Evolutionary conservation across 495 filamentous ascomycete genomes (phyloP).

Genomic region (Penicillium crystallinum): DNA sequence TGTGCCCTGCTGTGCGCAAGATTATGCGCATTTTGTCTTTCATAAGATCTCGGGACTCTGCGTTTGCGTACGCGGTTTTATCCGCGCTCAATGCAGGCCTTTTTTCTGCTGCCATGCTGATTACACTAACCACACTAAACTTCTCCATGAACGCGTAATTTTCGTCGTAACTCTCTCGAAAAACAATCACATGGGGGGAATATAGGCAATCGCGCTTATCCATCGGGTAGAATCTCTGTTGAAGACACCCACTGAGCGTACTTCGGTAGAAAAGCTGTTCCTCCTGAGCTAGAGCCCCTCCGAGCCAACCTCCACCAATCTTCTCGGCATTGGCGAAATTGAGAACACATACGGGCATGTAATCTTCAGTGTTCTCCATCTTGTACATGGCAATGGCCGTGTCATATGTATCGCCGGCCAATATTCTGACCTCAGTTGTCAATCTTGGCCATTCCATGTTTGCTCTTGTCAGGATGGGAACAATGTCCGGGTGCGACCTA

Average conservation of each 20-base stretch:
- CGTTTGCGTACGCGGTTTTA: constrained; percentile 20
- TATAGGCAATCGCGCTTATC: constrained; percentile 50
- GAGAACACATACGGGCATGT: constrained; percentile 47
- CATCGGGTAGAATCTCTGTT: constrained; percentile 52
- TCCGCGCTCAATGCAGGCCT: constrained; percentile 36
- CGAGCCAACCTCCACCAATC: constrained; percentile 53
- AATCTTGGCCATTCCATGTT: constrained; percentile 15
- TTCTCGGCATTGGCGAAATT: constrained; percentile 54
- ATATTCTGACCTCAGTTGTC: constrained; percentile 28
- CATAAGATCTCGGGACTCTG: constrained; percentile 44
- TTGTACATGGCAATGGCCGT: constrained; percentile 36
- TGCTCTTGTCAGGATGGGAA: constrained; percentile 7
- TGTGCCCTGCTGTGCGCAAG: constrained; percentile 48
- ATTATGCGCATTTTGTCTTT: constrained; percentile 54
- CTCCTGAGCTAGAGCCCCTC: constrained; percentile 56
- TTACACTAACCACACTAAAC: constrained; percentile 41
- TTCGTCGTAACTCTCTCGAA: constrained; percentile 38
- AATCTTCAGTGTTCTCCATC: constrained; percentile 8
- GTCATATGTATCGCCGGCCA: constrained; percentile 49
- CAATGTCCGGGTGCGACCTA: background rate
- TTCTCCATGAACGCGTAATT: constrained; percentile 38
- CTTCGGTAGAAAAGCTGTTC: constrained; percentile 62
- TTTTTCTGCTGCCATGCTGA: constrained; percentile 53
- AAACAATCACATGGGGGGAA: constrained; percentile 52
- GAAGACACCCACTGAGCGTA: constrained; percentile 50